These are phyloP conservation scores for Begonia fuchsioides DNA, from an alignment of 306 rosid genomes.

Conservation along the genomic window DNA sequence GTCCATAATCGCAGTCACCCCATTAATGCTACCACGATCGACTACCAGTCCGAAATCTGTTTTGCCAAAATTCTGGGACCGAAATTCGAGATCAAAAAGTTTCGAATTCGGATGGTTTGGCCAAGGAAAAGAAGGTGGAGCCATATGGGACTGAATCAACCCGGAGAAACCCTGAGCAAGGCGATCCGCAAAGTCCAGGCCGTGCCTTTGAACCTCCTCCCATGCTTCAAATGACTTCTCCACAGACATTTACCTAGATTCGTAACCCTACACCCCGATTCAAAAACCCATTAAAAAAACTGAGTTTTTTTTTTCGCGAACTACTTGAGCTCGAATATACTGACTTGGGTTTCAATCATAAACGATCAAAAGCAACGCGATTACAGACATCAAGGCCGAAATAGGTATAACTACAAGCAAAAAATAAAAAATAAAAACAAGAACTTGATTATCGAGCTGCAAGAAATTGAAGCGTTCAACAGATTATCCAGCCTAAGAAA, in stretches of 20 bases:
- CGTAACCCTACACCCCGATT: constrained; percentile 1
- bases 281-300: constrained; percentile 14
- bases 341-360: background rate
- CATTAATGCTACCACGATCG: constrained; percentile 32
- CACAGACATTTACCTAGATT: constrained; percentile 37
- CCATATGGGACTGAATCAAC: constrained; percentile 64
- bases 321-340: background rate
- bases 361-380: background rate
- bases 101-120: constrained; percentile 56
- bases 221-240: constrained; percentile 90
- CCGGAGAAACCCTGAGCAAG: constrained; percentile 87
- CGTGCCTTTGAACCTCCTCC: constrained; percentile 98
- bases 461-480: background rate
- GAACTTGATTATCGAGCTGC: background rate
- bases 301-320: background rate
- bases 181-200: constrained; percentile 91
- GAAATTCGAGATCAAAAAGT: constrained; percentile 72
- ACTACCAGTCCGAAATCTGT: constrained; percentile 39
- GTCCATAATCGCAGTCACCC: constrained; percentile 70
- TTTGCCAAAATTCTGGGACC: constrained; percentile 38
- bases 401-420: background rate
- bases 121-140: constrained; percentile 72
- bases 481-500: no score
- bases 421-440: background rate
- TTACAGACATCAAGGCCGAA: background rate